phyloP scores from a whole-genome alignment of 148 eudicot species.

The Rhododendron molle region DNA sequence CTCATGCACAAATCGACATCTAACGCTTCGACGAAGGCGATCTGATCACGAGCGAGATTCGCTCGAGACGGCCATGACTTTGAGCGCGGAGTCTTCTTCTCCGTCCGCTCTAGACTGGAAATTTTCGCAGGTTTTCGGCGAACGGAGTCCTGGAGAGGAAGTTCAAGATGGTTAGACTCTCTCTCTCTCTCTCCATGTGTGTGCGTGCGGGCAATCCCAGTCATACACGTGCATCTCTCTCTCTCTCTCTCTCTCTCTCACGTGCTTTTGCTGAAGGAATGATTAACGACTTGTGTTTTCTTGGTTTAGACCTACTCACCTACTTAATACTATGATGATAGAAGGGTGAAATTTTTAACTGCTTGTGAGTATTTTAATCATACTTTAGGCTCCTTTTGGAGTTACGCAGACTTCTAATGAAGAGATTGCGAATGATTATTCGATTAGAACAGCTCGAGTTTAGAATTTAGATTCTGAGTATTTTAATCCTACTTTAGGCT shows the following conservation, averaged over 20 bases:
- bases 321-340: not conserved
- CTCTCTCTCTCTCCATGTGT: not conserved
- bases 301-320: not conserved
- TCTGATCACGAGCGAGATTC: not conserved
- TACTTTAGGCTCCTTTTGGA: not conserved
- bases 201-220: not conserved
- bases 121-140: constrained; percentile 37
- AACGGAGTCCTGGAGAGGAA: constrained; percentile 26
- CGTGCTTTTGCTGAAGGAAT: not conserved
- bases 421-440: not conserved
- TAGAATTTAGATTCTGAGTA: not conserved
- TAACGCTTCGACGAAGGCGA: not conserved
- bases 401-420: not conserved
- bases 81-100: constrained; percentile 10
- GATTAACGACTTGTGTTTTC: not conserved
- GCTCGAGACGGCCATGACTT: not conserved
- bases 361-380: not conserved
- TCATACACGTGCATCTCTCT: not conserved
- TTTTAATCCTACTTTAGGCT: no score
- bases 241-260: not conserved
- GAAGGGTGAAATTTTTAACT: not conserved
- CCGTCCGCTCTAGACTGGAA: constrained; percentile 24
- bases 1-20: not conserved
- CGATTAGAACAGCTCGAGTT: not conserved
- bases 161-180: constrained; percentile 20